phyloP scores from a whole-genome alignment of 1,139 yeast genomes.

The Diutina neorugosa region DNA sequence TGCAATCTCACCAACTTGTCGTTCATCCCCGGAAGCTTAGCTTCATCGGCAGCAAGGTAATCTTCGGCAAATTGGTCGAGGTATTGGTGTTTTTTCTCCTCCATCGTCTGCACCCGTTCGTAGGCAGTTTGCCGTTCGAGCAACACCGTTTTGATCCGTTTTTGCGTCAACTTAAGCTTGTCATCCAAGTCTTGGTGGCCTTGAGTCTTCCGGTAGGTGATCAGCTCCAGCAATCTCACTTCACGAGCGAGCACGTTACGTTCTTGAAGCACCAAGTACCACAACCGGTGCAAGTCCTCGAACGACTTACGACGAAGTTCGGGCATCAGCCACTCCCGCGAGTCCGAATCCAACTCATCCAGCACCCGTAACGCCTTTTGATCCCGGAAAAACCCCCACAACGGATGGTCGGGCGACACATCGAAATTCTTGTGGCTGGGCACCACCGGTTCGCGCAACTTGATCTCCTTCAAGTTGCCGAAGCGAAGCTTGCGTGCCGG shows the following conservation, averaged over 20 bases:
- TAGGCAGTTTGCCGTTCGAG: slow-evolving; percentile 75
- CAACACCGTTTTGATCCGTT: slow-evolving; percentile 70
- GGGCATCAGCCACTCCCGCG: slow-evolving; percentile 79
- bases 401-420: slow-evolving; percentile 79
- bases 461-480: slow-evolving; percentile 17
- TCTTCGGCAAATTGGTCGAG: slow-evolving; percentile 44
- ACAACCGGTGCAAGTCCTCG: slow-evolving; percentile 80
- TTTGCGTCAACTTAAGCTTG: slow-evolving; percentile 27
- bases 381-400: slow-evolving; percentile 77
- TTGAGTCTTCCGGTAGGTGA: slow-evolving; percentile 17
- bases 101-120: slow-evolving; percentile 44
- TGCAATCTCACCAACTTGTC: slow-evolving; percentile 69
- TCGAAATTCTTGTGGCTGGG: slow-evolving; percentile 66
- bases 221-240: slow-evolving; percentile 29
- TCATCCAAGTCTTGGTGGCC: slow-evolving; percentile 21
- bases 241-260: slow-evolving; percentile 75
- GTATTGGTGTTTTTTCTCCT: slow-evolving; percentile 33
- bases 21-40: slow-evolving; percentile 48
- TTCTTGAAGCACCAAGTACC: slow-evolving; percentile 82
- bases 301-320: slow-evolving; percentile 87
- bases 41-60: slow-evolving; percentile 46
- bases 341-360: slow-evolving; percentile 42
- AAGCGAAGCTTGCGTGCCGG: slow-evolving; percentile 13
- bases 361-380: slow-evolving; percentile 46
- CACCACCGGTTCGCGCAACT: slow-evolving; percentile 72